These are phyloP conservation scores for Chlorella variabilis DNA, from an alignment of 163 green algal genomes.

Conservation along the genomic window DNA sequence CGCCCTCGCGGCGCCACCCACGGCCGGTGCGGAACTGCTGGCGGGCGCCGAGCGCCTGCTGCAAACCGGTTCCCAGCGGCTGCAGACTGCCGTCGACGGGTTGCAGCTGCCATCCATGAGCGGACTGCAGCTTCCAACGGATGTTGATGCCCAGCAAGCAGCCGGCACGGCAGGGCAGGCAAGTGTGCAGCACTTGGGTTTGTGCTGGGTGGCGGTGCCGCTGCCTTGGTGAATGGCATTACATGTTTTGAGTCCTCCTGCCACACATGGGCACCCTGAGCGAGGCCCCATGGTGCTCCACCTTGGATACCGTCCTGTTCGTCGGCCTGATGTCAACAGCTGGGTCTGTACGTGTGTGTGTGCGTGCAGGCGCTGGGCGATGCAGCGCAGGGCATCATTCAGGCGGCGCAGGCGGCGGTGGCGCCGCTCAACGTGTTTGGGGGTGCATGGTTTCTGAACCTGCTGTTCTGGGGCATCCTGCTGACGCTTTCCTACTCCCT, in stretches of 20 bases:
- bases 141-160: neutral
- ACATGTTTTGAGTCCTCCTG: no score
- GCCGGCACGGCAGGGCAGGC: neutral
- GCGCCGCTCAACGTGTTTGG: slow-evolving; percentile 26
- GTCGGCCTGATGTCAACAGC: no score
- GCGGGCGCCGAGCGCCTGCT: neutral
- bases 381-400: no score
- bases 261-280: no score
- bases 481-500: slow-evolving; percentile 8
- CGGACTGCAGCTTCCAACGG: neutral
- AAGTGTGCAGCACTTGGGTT: neutral
- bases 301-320: no score
- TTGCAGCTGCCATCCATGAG: no score
- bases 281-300: no score
- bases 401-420: neutral
- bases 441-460: slow-evolving; percentile 25
- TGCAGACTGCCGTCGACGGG: neutral
- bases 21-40: neutral
- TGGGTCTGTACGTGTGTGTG: no score
- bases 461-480: slow-evolving; percentile 25
- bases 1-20: neutral
- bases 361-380: no score
- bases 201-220: no score
- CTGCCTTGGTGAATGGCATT: no score
- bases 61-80: neutral